Evolutionary conservation across 1,284 basidiomycete genomes (phyloP), one percentile per base, ranked within the genome.

Genomic region (Ceratorhiza oryzae-sativae): DNA sequence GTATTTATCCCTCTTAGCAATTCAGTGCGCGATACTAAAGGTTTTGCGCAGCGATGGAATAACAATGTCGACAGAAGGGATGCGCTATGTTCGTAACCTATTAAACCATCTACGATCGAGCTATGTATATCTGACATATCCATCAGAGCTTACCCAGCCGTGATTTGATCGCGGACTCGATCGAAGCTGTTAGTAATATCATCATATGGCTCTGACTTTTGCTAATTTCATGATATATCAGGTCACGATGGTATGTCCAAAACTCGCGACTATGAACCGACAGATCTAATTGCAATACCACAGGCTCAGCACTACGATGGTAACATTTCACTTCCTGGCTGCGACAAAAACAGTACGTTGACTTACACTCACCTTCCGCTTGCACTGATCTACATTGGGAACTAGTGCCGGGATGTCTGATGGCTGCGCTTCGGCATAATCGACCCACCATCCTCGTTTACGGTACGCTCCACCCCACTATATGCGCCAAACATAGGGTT

Each of bases 121-220:
- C 30, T n/a, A 25, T n/a, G n/a, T 12, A 18, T n/a, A n/a, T 63
- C 18, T 63, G 51, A 45, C 67, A n/a, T 23, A 15, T 10, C 46
- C 42, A 46, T 30, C 62, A 92, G 90, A 94, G 92, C 56, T 84
- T 97, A 30, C 94, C 94, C 23, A 92, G 88, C 81, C 88, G 95
- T 71, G 94, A 97, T 79, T 80, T 97, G 67, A 97, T 97, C 76
- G 94, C 94, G 23, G 94, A 96, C 78, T 93, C 91, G 39, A 90
- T 96, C 73, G 94, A 96, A 83, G 88, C 92, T 42, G 92, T 93
- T 78, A 72, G 86, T 34, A 32, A 20, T 36, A 13, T 27, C 78
- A 1, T 32, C 60, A 6, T 36, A 34, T n/a, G 13, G 18, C 53
- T n/a, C 36, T 18, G 6, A 3, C 5, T 36, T 71, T 18, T n/a